A percentile compares a stretch with the other conserved stretches of the same genome.
These are phyloP conservation scores for Trichoderma reesei DNA, from an alignment of 495 filamentous ascomycete species.

Conservation along the genomic window DNA sequence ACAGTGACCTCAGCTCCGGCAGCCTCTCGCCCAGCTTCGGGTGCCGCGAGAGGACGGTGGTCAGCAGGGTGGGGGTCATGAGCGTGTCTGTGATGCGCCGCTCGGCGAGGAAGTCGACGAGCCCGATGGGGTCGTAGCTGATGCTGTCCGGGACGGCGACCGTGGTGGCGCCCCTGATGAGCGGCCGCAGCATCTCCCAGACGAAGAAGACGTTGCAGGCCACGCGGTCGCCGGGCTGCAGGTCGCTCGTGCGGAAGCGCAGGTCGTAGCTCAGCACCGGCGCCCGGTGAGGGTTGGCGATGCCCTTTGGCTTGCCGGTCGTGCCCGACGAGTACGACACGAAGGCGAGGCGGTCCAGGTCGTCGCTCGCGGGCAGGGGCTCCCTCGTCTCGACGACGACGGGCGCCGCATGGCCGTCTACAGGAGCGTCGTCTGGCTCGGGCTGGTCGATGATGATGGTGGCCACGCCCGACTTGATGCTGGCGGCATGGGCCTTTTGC, in stretches of 20 bases:
- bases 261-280: conserved; percentile 56
- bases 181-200: conserved; percentile 62
- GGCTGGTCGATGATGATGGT: conserved; percentile 47
- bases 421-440: conserved; percentile 13
- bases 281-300: conserved; percentile 57
- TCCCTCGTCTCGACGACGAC: conserved; percentile 31
- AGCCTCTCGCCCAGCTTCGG: conserved; percentile 46
- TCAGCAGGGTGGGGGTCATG: conserved; percentile 63
- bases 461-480: conserved; percentile 46
- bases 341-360: conserved; percentile 55
- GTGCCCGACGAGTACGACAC: conserved; percentile 59
- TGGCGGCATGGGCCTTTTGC: conserved; percentile 39
- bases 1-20: conserved; percentile 49
- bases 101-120: conserved; percentile 51
- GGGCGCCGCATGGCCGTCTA: conserved; percentile 16
- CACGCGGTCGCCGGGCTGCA: conserved; percentile 53
- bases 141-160: conserved; percentile 56
- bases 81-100: conserved; percentile 56
- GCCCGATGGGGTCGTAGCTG: conserved; percentile 56
- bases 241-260: conserved; percentile 51
- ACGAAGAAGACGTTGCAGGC: conserved; percentile 69
- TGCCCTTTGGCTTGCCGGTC: conserved; percentile 60
- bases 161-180: conserved; percentile 59
- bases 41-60: conserved; percentile 51
- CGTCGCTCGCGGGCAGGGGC: conserved; percentile 44